These are phyloP conservation scores for Zoysia pacifica DNA, from an alignment of 176 grass and related monocot species.

Conservation along the genomic window DNA sequence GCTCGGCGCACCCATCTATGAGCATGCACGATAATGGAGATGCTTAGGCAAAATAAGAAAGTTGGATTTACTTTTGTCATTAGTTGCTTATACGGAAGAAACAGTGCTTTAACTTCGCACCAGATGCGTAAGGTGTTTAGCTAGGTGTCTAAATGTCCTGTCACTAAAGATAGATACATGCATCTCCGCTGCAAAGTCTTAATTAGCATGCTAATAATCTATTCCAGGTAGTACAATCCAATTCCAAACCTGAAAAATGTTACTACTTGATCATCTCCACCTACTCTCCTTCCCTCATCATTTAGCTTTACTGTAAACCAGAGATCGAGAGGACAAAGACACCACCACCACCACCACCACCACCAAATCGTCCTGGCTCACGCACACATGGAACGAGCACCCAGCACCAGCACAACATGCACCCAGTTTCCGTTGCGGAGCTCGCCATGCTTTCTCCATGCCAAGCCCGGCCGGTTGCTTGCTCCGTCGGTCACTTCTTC, in stretches of 20 bases:
- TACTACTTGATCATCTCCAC: background rate
- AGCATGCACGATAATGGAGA: no score
- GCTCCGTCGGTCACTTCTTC: conserved; percentile 48
- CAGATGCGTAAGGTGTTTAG: no score
- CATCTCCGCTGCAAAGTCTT: background rate
- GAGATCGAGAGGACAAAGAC: background rate
- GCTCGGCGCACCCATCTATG: background rate
- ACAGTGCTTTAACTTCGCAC: no score
- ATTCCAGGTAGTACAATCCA: conserved; percentile 10
- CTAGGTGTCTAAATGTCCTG: background rate
- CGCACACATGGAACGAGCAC: background rate
- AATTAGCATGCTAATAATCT: conserved; percentile 14
- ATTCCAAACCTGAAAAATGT: background rate
- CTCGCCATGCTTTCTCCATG: conserved; percentile 43
- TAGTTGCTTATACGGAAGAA: no score
- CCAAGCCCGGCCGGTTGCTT: conserved; percentile 31
- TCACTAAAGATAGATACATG: background rate
- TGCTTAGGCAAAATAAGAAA: no score
- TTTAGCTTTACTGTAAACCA: background rate
- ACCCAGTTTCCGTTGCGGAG: conserved; percentile 25
- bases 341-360: no score
- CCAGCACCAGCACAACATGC: background rate
- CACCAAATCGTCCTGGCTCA: background rate
- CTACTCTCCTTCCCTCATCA: background rate
- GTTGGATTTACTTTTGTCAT: no score